Evolutionary conservation across 257 asterid species (phyloP).

Genomic region (Scutellaria barbata): DNA sequence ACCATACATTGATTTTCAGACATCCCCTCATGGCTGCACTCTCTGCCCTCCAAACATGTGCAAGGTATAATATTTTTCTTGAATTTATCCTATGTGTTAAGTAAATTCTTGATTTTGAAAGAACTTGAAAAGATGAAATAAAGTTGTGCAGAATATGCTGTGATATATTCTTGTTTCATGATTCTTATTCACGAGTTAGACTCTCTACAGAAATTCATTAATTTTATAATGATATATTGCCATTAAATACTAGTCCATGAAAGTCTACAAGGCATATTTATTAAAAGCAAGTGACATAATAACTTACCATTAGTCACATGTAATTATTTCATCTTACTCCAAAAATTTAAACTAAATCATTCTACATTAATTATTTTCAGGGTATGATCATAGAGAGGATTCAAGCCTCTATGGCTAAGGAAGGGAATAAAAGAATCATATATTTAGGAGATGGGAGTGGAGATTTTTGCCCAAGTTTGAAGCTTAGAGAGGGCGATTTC

Average conservation of each 20-base stretch:
- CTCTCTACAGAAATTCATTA: too few species aligned
- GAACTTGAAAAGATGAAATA: too few species aligned
- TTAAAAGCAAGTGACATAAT: slow-evolving; percentile 1
- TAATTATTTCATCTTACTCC: too few species aligned
- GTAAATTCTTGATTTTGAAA: neutral
- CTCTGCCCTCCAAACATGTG: slow-evolving; percentile 86
- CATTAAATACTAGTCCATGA: too few species aligned
- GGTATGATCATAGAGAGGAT: slow-evolving; percentile 69
- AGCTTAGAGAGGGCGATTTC: slow-evolving; percentile 51
- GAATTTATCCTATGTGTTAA: neutral
- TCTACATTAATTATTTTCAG: too few species aligned
- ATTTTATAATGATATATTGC: too few species aligned
- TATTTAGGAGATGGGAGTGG: too few species aligned
- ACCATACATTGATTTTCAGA: slow-evolving; percentile 68
- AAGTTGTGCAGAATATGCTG: too few species aligned
- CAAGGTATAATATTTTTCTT: slow-evolving; percentile 49
- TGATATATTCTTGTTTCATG: too few species aligned
- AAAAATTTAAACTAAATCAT: too few species aligned
- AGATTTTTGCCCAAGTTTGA: slow-evolving; percentile 62
- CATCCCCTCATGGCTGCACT: slow-evolving; percentile 65
- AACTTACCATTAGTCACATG: too few species aligned
- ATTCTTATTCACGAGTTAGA: neutral
- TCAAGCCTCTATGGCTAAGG: slow-evolving; percentile 54
- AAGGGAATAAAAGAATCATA: slow-evolving; percentile 61
- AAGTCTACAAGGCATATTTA: neutral